phyloP scores from a whole-genome alignment of 352 stramenopile species.

The Phytophthora pinifolia region DNA sequence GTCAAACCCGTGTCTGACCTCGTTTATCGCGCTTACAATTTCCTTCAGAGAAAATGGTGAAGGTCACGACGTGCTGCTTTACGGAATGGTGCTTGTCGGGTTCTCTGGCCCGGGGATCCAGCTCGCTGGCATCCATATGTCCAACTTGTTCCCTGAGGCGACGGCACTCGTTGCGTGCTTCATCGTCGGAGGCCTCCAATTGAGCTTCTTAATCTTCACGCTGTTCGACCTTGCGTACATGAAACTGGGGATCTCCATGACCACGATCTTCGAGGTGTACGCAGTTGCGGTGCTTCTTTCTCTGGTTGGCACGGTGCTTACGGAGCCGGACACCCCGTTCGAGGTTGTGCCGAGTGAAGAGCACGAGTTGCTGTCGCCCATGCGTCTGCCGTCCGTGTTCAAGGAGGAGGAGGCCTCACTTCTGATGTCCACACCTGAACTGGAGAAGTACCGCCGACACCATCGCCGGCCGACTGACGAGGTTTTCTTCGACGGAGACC shows the following conservation, averaged over 20 bases:
- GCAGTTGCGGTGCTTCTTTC: conserved; percentile 48
- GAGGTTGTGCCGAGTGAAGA: conserved; percentile 25
- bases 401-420: conserved; percentile 54
- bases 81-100: conserved; percentile 60
- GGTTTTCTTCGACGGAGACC: conserved; percentile 40
- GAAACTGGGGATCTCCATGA: conserved; percentile 37
- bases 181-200: conserved; percentile 66
- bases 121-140: conserved; percentile 71
- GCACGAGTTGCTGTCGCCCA: conserved; percentile 56
- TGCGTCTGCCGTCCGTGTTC: conserved; percentile 57
- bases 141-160: conserved; percentile 69
- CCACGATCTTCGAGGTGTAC: conserved; percentile 54
- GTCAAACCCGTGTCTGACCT: no score
- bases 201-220: conserved; percentile 79
- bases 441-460: conserved; percentile 37
- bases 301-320: conserved; percentile 48
- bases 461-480: conserved; percentile 28
- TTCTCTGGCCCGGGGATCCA: conserved; percentile 69
- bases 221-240: conserved; percentile 58
- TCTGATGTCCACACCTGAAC: conserved; percentile 51
- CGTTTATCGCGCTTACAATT: background rate
- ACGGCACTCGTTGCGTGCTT: conserved; percentile 70
- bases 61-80: conserved; percentile 50
- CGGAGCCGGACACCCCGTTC: conserved; percentile 61
- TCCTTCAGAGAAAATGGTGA: conserved; percentile 24